These are phyloP conservation scores for Calocybe indica DNA, from an alignment of 768 basidiomycete genomes.

Conservation along the genomic window DNA sequence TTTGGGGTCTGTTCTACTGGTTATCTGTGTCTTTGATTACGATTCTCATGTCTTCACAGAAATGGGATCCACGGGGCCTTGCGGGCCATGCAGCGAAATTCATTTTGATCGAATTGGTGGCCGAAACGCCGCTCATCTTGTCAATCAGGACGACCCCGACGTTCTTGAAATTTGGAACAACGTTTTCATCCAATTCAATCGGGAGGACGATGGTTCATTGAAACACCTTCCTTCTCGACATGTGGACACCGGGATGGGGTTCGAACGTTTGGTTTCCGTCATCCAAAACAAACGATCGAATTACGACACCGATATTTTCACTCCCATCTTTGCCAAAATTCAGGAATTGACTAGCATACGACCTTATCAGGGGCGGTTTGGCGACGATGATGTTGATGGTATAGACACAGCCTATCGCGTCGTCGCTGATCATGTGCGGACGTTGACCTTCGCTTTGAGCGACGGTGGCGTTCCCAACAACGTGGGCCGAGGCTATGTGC, in stretches of 20 bases:
- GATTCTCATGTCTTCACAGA: conserved; percentile 41
- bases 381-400: conserved; percentile 90
- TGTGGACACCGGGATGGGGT: conserved; percentile 99
- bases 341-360: conserved; percentile 86
- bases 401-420: conserved; percentile 98
- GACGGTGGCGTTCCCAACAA: conserved; percentile 97
- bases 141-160: conserved; percentile 94
- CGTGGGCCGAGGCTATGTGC: conserved; percentile 95
- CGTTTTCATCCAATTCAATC: conserved; percentile 98
- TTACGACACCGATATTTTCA: conserved; percentile 96
- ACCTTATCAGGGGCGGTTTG: conserved; percentile 86
- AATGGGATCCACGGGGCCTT: conserved; percentile 98
- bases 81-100: conserved; percentile 96
- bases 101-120: conserved; percentile 98
- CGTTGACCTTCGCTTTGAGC: conserved; percentile 90
- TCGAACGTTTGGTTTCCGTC: conserved; percentile 93
- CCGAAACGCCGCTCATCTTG: conserved; percentile 88
- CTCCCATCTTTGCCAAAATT: conserved; percentile 82
- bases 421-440: conserved; percentile 93
- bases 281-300: conserved; percentile 90
- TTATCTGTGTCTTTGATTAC: background rate
- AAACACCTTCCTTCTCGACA: conserved; percentile 84
- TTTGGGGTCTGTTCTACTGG: conserved; percentile 72
- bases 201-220: conserved; percentile 83
- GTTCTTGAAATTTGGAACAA: conserved; percentile 99